Base-by-base conservation (phyloP, 495 filamentous ascomycete species). In the Penicillium subrubescens region DNA sequence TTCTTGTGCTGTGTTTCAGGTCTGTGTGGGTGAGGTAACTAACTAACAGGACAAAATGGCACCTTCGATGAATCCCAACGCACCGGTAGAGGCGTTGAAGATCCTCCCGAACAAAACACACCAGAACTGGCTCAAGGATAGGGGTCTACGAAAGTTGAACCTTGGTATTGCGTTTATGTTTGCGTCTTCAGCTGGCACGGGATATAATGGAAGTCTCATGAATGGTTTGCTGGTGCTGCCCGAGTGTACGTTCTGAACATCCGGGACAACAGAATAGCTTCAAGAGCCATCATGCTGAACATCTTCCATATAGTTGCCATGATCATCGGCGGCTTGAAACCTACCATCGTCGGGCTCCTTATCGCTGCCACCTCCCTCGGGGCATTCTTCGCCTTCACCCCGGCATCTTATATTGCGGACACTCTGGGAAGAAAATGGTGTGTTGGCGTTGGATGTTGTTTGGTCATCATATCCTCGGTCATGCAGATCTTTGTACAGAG, bases 201-300 rank as follows among this genome's bases (percentile, higher is more conserved):
- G 71, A 10, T 73, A 72, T 64, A 73, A 67, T 33, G 69, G 63
- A 34, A 73, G 62, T 60, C 62, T 73, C 50, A 67, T 73, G 8
- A 73, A 73, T 57, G 70, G 71, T 5, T 58, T 73, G 43, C 62
- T 69, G 10, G 69, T 73, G 7, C 35, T 73, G 21, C 71, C 71
- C 27, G 62, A 71, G 50, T 73, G 71, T 73, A 62, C 61, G 66
- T 12, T 8, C 33, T 15, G 3, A 44, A 8, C 25, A 48, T 12
- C 35, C 29, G 33, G 34, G 21, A 10, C 2, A 15, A 27, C 25
- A 35, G 10, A 12, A 48, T 0, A 48, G 8, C 21, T 25, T 14
- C 8, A 25, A 21, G n/a, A 6, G 15, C 5, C 15, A n/a, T 10
- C 11, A 5, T 48, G 39, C 60, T 62, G 17, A 59, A 10, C 12